A percentile compares a stretch with the other conserved stretches of the same genome.
phyloP scores from a whole-genome alignment of 768 basidiomycete species.

The Amanita pseudoporphyria region DNA sequence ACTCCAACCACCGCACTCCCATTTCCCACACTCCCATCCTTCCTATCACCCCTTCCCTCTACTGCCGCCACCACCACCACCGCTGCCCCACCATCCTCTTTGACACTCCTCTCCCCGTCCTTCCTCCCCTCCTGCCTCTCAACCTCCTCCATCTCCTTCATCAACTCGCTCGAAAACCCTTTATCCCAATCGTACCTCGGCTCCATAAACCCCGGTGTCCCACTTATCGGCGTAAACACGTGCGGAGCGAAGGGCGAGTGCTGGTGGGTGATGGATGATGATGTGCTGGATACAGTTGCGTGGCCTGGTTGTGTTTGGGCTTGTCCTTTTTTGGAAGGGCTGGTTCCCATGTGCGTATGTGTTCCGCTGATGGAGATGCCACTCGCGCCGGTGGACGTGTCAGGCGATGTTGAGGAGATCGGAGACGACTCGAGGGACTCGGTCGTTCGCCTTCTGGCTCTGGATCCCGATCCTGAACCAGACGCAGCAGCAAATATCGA shows the following conservation, averaged over 20 bases:
- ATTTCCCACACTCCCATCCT: too few species aligned
- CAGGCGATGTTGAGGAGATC: background rate
- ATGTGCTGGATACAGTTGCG: too few species aligned
- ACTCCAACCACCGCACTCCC: background rate
- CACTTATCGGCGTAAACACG: conserved; percentile 33
- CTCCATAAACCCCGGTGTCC: conserved; percentile 75
- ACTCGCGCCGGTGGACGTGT: background rate
- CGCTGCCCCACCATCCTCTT: background rate
- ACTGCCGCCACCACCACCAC: background rate
- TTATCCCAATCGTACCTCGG: conserved; percentile 62
- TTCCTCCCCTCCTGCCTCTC: conserved; percentile 4
- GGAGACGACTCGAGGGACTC: background rate
- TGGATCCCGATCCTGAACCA: background rate
- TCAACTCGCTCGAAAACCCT: conserved; percentile 42
- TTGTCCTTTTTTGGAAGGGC: background rate
- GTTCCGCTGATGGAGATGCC: background rate
- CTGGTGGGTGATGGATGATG: conserved; percentile 16
- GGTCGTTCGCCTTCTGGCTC: background rate
- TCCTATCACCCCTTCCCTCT: background rate
- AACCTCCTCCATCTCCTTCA: conserved; percentile 25
- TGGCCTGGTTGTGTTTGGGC: conserved; percentile 22
- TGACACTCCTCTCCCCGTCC: background rate
- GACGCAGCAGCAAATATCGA: background rate
- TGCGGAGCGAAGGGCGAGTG: conserved; percentile 32
- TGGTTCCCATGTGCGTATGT: background rate